A percentile compares a stretch with the other conserved stretches of the same genome.
phyloP scores from a whole-genome alignment of 306 rosid genomes.

The Lathyrus tuberosus region DNA sequence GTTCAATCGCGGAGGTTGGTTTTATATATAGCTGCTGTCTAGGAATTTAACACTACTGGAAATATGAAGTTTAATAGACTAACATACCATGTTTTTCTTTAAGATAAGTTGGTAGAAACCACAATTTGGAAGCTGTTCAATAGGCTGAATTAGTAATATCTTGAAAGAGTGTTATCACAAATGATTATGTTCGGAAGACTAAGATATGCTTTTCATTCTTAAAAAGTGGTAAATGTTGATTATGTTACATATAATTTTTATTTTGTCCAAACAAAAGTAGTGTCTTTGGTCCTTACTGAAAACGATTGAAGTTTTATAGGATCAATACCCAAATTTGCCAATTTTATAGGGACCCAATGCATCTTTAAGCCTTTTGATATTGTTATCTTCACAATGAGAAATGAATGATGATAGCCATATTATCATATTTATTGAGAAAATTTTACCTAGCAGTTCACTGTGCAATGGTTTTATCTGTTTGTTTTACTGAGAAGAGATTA shows the following conservation, averaged over 20 bases:
- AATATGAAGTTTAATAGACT: slow-evolving; percentile 18
- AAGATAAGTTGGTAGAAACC: slow-evolving; percentile 30
- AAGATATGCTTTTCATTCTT: not conserved
- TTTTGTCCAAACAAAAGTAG: not conserved
- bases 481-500: slow-evolving; percentile 22
- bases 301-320: not conserved
- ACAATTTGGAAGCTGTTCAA: slow-evolving; percentile 3
- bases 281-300: not conserved
- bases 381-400: slow-evolving; percentile 13
- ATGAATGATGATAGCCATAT: not conserved
- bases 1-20: slow-evolving; percentile 85
- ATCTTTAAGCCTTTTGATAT: slow-evolving; percentile 17
- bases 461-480: slow-evolving; percentile 30
- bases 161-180: slow-evolving; percentile 20
- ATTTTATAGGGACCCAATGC: not conserved
- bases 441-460: slow-evolving; percentile 17
- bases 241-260: not conserved
- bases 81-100: slow-evolving; percentile 5
- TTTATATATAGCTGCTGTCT: slow-evolving; percentile 17
- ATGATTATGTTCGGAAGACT: slow-evolving; percentile 4
- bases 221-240: not conserved
- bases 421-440: not conserved
- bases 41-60: slow-evolving; percentile 8
- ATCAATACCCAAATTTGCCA: not conserved
- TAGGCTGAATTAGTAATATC: slow-evolving; percentile 15